Base-by-base conservation (phyloP, 208 protist genomes). In the Vickermania spadyakhi region DNA sequence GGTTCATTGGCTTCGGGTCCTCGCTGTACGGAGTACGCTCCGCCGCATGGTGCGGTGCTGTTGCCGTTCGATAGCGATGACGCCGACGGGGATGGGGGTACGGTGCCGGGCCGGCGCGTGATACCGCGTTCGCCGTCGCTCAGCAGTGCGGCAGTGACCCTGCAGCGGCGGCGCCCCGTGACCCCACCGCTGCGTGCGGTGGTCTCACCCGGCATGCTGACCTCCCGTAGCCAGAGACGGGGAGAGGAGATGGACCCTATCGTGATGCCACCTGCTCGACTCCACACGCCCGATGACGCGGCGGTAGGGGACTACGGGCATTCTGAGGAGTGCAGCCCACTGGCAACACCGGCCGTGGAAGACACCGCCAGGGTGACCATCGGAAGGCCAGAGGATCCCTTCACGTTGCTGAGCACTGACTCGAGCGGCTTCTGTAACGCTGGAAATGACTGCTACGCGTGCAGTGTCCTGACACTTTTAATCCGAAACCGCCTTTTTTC, bases 371-470 rank as follows among this genome's bases (percentile, higher is more conserved):
- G 36, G 36, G 7, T 7, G 36, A 45, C 36, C 36, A n/a, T 45
- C 7, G 18, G 11, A 18, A 45, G 36, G 36, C 36, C 36, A 27
- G 51, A 5, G 25, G 51, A 18, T 7, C 51, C 21, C 25, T 23
- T 21, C 45, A 0, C 52, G 52, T 2, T 54, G 36, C 55, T 21
- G 49, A 23, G 73, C 45, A 45, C 51, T 22, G 75, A 90, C 58
- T 73, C 52, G 52, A 91, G 83, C 59, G 86, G 86, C 30, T 93
- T 93, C 60, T 64, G 72, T 53, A 93, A 93, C 61, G 30, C 52
- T 3, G 76, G 79, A 36, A 89, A 87, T 58, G 77, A 88, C 68
- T 93, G 86, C 66, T 93, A 93, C 67, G 86, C 78, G 26, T 90
- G 83, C 70, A 89, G 83, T 45, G 74, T 90, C 18, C 60, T 93